Evolutionary conservation across 2,329 filamentous ascomycete species (phyloP).

Genomic region (Xylaria sp.): DNA sequence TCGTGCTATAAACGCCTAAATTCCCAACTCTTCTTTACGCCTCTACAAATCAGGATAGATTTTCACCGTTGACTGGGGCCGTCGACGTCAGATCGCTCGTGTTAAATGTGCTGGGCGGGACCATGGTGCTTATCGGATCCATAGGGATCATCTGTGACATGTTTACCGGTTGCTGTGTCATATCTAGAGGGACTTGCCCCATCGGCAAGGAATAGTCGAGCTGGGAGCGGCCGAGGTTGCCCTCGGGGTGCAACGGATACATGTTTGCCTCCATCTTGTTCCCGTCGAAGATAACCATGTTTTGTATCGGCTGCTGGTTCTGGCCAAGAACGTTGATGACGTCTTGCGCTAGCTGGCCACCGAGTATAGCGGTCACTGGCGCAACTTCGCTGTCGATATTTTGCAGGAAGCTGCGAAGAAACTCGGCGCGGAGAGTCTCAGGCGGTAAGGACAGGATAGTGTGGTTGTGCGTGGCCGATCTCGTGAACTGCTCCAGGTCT

Average conservation of each 20-base stretch:
- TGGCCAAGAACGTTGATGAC: slow-evolving; percentile 95
- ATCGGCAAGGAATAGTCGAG: slow-evolving; percentile 49
- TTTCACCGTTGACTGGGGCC: neutral
- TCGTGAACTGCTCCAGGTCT: slow-evolving; percentile 81
- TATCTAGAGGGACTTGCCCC: slow-evolving; percentile 27
- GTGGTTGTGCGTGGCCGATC: slow-evolving; percentile 80
- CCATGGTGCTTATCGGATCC: slow-evolving; percentile 26
- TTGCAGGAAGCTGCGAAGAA: slow-evolving; percentile 85
- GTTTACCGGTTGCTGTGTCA: slow-evolving; percentile 26
- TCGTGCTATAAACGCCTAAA: slow-evolving; percentile 5
- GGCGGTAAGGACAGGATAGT: slow-evolving; percentile 75
- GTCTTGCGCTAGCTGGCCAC: slow-evolving; percentile 91
- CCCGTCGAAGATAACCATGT: slow-evolving; percentile 91
- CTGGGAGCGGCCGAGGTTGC: slow-evolving; percentile 61
- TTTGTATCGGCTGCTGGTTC: slow-evolving; percentile 94
- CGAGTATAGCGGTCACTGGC: slow-evolving; percentile 87
- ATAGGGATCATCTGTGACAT: slow-evolving; percentile 42
- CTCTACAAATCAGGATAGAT: neutral
- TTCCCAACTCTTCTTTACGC: neutral
- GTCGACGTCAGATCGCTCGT: neutral
- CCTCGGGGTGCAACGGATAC: slow-evolving; percentile 82
- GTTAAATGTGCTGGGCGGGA: slow-evolving; percentile 9
- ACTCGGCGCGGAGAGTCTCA: slow-evolving; percentile 74
- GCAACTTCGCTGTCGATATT: slow-evolving; percentile 86
- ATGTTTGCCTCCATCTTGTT: slow-evolving; percentile 80